Percentiles rank a stretch among this genome's conserved stretches.
phyloP scores from a whole-genome alignment of 2,329 filamentous ascomycete genomes.

The Exophiala oligosperma region DNA sequence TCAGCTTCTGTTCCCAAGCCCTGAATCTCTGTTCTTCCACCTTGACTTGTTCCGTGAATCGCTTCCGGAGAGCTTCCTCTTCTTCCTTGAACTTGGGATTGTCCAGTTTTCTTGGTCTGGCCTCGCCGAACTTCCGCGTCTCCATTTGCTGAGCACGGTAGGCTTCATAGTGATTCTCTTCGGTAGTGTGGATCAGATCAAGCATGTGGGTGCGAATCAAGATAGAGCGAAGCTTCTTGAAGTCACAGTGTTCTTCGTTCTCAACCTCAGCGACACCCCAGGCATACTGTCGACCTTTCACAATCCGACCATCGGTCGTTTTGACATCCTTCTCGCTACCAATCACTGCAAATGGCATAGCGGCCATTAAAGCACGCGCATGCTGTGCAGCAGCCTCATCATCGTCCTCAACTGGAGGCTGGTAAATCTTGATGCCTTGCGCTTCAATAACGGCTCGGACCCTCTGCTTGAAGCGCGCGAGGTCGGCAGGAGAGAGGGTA shows the following conservation, averaged over 20 bases:
- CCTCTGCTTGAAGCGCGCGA: constrained; percentile 92
- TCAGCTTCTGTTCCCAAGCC: constrained; percentile 99
- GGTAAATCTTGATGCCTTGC: constrained; percentile 99
- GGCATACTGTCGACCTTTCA: constrained; percentile 98
- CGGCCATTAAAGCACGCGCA: constrained; percentile 88
- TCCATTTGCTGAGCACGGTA: constrained; percentile 99
- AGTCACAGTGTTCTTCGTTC: constrained; percentile 99
- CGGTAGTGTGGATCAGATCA: constrained; percentile 98
- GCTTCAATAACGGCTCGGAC: constrained; percentile 94
- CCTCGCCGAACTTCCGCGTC: constrained; percentile 98
- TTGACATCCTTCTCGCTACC: constrained; percentile 99
- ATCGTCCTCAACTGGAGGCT: constrained; percentile 95
- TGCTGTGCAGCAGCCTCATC: constrained; percentile 95
- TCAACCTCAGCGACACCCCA: constrained; percentile 99
- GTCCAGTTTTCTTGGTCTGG: constrained; percentile 93
- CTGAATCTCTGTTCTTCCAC: constrained; percentile 99
- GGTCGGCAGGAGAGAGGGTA: constrained; percentile 87
- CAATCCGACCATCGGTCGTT: constrained; percentile 90
- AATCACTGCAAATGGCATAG: constrained; percentile 98
- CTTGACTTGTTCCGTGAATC: constrained; percentile 99
- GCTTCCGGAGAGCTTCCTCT: constrained; percentile 95
- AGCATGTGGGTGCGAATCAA: constrained; percentile 99
- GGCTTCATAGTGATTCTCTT: constrained; percentile 98
- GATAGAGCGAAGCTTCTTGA: constrained; percentile 99
- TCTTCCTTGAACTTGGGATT: constrained; percentile 99